Evolutionary conservation across 2,329 filamentous ascomycete species (phyloP).

Genomic region (Camptophora hylomeconis): DNA sequence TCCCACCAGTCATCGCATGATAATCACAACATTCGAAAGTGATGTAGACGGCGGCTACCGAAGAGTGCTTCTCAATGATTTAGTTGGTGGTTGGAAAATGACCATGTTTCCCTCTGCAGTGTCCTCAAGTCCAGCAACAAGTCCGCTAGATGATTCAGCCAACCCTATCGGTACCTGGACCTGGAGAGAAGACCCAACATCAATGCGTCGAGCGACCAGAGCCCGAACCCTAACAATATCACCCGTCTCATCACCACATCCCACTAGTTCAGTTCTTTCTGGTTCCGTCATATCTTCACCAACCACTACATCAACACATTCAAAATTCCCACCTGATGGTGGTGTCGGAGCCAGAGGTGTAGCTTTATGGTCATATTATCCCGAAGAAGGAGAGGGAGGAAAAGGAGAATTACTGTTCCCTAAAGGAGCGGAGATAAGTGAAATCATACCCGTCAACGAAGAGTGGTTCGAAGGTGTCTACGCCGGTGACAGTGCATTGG

Average conservation of each 20-base stretch:
- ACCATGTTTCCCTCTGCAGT: no score
- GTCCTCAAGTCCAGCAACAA: not conserved
- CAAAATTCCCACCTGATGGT: slow-evolving; percentile 58
- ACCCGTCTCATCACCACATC: no score
- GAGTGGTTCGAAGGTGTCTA: slow-evolving; percentile 87
- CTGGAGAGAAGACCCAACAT: slow-evolving; percentile 14
- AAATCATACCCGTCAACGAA: slow-evolving; percentile 76
- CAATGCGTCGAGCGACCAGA: slow-evolving; percentile 8
- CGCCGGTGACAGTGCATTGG: slow-evolving; percentile 65
- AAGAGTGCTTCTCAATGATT: slow-evolving; percentile 54
- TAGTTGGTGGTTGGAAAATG: slow-evolving; percentile 65
- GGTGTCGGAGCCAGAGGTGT: slow-evolving; percentile 52
- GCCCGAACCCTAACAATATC: slow-evolving; percentile 5
- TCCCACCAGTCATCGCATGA: slow-evolving; percentile 69
- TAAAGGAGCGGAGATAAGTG: slow-evolving; percentile 65
- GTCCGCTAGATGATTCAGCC: slow-evolving; percentile 3
- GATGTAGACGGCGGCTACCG: slow-evolving; percentile 47
- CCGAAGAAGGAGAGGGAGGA: slow-evolving; percentile 40
- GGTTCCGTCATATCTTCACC: no score
- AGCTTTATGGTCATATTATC: slow-evolving; percentile 70
- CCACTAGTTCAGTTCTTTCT: no score
- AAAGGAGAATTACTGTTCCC: slow-evolving; percentile 63
- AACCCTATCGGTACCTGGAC: slow-evolving; percentile 11
- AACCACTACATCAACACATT: slow-evolving; percentile 1
- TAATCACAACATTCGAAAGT: slow-evolving; percentile 56